A percentile compares a stretch with the other conserved stretches of the same genome.
phyloP scores from a whole-genome alignment of 2,329 filamentous ascomycete genomes.

The Fonsecaea multimorphosa region DNA sequence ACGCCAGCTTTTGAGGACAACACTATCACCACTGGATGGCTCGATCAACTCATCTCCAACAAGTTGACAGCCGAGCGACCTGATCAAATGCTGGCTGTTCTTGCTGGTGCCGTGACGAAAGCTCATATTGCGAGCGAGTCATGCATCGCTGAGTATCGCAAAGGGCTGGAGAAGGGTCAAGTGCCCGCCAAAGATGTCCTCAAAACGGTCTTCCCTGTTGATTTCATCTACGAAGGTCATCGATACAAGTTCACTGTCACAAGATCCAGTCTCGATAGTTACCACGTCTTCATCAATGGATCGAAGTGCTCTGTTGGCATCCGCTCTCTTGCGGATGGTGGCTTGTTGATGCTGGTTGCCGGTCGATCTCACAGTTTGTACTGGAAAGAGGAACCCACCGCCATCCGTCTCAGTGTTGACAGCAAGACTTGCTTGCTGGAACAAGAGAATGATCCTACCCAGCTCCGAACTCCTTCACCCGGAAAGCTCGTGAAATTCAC shows the following conservation, averaged over 20 bases:
- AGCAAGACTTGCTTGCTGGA: constrained; percentile 97
- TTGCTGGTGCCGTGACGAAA: constrained; percentile 93
- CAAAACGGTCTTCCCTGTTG: constrained; percentile 95
- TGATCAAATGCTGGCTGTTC: constrained; percentile 89
- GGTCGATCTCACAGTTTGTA: constrained; percentile 98
- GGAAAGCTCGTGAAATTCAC: constrained; percentile 98
- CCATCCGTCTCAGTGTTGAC: constrained; percentile 93
- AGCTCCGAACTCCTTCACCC: constrained; percentile 90
- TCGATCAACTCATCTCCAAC: constrained; percentile 98
- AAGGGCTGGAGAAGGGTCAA: constrained; percentile 93
- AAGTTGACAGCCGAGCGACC: constrained; percentile 95
- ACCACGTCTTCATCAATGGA: constrained; percentile 98
- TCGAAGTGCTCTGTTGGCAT: constrained; percentile 95
- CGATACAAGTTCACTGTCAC: constrained; percentile 99
- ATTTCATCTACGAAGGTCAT: constrained; percentile 97
- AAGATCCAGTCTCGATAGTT: constrained; percentile 87
- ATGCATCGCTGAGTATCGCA: constrained; percentile 84
- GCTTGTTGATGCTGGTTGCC: constrained; percentile 85
- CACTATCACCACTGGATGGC: constrained; percentile 98
- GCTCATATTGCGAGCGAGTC: constrained; percentile 92
- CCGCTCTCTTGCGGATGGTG: constrained; percentile 89
- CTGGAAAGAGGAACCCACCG: constrained; percentile 99
- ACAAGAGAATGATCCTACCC: constrained; percentile 98
- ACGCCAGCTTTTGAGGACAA: constrained; percentile 98
- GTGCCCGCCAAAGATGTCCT: constrained; percentile 95